Conservation (phyloP, 1,284 basidiomycete genomes). For the Athelia sp. region DNA sequence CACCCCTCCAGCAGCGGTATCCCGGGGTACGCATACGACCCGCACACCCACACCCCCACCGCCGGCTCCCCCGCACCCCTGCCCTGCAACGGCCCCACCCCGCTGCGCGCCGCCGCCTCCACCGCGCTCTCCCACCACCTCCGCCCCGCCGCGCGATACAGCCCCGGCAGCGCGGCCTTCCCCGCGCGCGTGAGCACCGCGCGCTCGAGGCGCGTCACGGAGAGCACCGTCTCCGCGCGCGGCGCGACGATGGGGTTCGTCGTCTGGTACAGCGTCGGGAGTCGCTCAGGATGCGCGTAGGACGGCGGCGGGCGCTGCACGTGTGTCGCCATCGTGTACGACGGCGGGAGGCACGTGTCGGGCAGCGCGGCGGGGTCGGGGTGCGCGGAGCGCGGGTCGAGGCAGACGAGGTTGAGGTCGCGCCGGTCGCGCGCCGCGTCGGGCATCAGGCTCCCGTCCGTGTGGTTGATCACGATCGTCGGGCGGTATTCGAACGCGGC, state of each 20-base stretch:
- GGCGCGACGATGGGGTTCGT: conserved; percentile 67
- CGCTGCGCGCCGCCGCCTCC: conserved; percentile 19
- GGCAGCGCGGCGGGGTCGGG: background rate
- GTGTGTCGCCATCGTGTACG: conserved; percentile 66
- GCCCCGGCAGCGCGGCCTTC: conserved; percentile 41
- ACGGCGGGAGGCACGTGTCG: conserved; percentile 27
- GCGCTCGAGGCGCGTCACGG: conserved; percentile 55
- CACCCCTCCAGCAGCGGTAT: conserved; percentile 66
- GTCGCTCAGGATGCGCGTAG: conserved; percentile 25
- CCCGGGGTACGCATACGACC: conserved; percentile 52
- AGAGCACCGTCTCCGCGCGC: conserved; percentile 41
- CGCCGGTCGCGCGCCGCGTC: conserved; percentile 40
- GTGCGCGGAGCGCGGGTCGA: background rate
- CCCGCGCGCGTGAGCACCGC: conserved; percentile 48
- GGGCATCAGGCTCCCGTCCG: conserved; percentile 55
- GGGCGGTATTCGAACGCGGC: conserved; percentile 41
- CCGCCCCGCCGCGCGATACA: conserved; percentile 32
- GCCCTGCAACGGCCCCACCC: conserved; percentile 49
- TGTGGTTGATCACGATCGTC: conserved; percentile 67
- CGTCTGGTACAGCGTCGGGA: conserved; percentile 56
- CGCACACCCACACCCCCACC: conserved; percentile 54
- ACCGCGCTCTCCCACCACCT: conserved; percentile 35
- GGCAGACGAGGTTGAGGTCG: conserved; percentile 58
- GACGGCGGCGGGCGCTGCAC: conserved; percentile 30
- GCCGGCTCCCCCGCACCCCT: conserved; percentile 25